These are phyloP conservation scores for Hydnomerulius pinastri DNA, from an alignment of 768 basidiomycete species.

Conservation along the genomic window DNA sequence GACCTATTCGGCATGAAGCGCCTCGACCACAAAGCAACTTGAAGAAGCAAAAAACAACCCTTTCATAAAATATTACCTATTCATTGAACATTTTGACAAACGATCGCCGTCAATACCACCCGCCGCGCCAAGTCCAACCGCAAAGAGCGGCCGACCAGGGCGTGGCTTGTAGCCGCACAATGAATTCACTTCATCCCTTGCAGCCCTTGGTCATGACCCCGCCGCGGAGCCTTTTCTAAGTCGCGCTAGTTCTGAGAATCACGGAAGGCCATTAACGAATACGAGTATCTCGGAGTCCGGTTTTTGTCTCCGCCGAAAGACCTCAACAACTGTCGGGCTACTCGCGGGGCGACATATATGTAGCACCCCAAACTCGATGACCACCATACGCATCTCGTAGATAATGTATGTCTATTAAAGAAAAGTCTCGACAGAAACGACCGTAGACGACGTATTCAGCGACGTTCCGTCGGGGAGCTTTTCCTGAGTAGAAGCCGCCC, in stretches of 20 bases:
- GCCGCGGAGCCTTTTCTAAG: conserved; percentile 6
- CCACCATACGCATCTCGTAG: not conserved
- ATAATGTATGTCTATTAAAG: conserved; percentile 14
- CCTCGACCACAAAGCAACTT: not conserved
- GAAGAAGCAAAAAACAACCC: not conserved
- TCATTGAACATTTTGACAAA: conserved; percentile 2
- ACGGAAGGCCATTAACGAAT: not conserved
- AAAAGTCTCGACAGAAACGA: conserved; percentile 22
- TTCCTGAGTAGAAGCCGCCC: conserved; percentile 18
- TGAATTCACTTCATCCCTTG: conserved; percentile 25
- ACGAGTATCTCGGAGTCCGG: conserved; percentile 4
- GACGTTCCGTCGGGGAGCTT: conserved; percentile 19
- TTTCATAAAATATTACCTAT: not conserved
- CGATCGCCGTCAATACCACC: not conserved
- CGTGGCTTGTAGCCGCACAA: not conserved
- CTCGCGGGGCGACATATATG: too few relatives aligned
- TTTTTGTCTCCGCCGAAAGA: conserved; percentile 2
- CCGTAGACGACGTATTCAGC: conserved; percentile 13
- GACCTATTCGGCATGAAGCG: too few relatives aligned
- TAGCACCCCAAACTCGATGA: not conserved
- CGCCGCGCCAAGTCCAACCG: not conserved
- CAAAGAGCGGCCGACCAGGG: conserved; percentile 17
- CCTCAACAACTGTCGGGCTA: conserved; percentile 3
- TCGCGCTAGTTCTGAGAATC: conserved; percentile 3
- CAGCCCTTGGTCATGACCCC: conserved; percentile 20